Evolutionary conservation across 208 protist genomes (phyloP).

Genomic region (Novymonas esmeraldas): DNA sequence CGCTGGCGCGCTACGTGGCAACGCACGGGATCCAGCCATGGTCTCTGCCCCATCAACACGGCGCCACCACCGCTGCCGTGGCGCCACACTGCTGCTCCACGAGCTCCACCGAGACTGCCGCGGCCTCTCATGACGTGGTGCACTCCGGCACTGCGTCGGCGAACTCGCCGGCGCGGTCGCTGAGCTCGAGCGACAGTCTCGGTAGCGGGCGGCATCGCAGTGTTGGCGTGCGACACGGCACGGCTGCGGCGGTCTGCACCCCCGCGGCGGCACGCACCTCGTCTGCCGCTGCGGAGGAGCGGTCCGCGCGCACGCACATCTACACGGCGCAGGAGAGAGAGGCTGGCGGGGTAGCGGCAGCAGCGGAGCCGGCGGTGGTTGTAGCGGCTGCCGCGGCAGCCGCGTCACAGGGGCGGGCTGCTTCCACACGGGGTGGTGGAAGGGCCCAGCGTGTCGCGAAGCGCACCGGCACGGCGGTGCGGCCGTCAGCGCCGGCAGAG

Average conservation of each 20-base stretch:
- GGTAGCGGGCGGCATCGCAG: no score
- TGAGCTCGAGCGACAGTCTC: no score
- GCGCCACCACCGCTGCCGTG: not conserved
- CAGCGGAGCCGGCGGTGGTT: not conserved
- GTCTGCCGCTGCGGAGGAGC: not conserved
- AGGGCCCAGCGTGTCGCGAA: no score
- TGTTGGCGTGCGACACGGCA: no score
- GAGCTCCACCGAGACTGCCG: not conserved
- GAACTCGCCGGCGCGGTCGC: no score
- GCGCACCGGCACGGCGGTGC: no score
- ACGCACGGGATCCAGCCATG: constrained; percentile 58
- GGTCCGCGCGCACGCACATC: constrained; percentile 14
- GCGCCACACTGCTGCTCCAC: not conserved
- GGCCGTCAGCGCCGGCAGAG: no score
- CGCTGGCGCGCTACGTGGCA: constrained; percentile 52
- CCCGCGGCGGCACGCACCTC: not conserved
- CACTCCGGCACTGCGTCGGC: not conserved
- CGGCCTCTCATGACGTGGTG: not conserved
- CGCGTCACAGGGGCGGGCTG: not conserved
- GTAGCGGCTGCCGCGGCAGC: not conserved
- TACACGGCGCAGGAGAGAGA: constrained; percentile 3
- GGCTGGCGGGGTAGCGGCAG: no score
- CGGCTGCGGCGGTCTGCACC: no score
- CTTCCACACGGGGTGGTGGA: no score
- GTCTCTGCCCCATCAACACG: constrained; percentile 28